Evolutionary conservation across 176 grass and related monocot genomes (phyloP).

Genomic region (Pontederia paniculata): DNA sequence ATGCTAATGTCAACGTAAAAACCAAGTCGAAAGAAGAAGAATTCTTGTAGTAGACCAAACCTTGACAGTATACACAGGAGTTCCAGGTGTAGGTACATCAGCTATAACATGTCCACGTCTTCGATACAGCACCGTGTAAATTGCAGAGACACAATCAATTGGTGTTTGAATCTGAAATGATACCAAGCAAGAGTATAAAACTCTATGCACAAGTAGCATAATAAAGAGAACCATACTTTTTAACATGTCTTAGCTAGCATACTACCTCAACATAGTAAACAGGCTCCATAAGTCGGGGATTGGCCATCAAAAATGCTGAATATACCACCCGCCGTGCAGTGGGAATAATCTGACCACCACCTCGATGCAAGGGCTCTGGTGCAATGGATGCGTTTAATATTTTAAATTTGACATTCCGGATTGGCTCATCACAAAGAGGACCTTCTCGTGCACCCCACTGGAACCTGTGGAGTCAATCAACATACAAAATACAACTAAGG

Average conservation of each 20-base stretch:
- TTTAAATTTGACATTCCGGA: conserved; percentile 97
- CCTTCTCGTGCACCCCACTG: conserved; percentile 99
- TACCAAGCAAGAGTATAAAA: conserved; percentile 19
- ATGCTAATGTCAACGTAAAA: conserved; percentile 1
- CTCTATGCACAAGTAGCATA: conserved; percentile 9
- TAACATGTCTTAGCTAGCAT: neutral
- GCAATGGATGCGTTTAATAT: conserved; percentile 89
- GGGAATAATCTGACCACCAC: conserved; percentile 96
- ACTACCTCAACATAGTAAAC: conserved; percentile 96
- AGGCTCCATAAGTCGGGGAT: conserved; percentile 93
- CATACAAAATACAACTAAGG: conserved; percentile 19
- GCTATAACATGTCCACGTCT: conserved; percentile 89
- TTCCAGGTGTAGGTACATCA: conserved; percentile 91
- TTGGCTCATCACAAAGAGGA: conserved; percentile 92
- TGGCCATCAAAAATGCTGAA: conserved; percentile 93
- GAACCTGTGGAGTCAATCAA: conserved; percentile 39
- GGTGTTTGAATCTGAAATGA: conserved; percentile 88
- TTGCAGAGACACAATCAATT: conserved; percentile 96
- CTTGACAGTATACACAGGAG: conserved; percentile 87
- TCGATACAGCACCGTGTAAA: conserved; percentile 84
- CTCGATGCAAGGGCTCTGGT: conserved; percentile 83
- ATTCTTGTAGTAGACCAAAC: conserved; percentile 15
- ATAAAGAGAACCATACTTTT: neutral
- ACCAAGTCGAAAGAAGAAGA: neutral
- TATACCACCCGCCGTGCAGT: conserved; percentile 94